A percentile compares a stretch with the other conserved stretches of the same genome.
Evolutionary conservation across 768 basidiomycete genomes (phyloP).

Genomic region (Trametes gibbosa): DNA sequence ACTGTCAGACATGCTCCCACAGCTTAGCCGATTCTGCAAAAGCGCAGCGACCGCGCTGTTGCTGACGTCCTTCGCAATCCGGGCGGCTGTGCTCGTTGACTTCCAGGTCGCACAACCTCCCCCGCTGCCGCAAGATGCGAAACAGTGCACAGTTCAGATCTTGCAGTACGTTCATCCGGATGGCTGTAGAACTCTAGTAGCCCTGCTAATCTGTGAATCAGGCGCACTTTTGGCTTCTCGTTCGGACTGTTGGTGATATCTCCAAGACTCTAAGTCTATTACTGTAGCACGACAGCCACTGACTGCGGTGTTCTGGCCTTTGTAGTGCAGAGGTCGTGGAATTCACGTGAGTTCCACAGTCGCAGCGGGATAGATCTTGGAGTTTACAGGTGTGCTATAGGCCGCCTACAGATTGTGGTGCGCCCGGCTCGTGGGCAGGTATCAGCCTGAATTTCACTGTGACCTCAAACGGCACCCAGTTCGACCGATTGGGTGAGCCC

Average conservation of each 20-base stretch:
- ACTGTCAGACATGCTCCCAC: neutral
- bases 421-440: constrained; percentile 69
- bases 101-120: constrained; percentile 78
- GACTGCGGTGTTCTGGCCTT: neutral
- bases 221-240: constrained; percentile 71
- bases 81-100: constrained; percentile 37
- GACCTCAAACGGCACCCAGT: constrained; percentile 76
- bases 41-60: neutral
- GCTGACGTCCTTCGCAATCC: constrained; percentile 1
- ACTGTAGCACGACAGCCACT: neutral
- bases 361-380: neutral
- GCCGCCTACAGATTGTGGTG: constrained; percentile 71
- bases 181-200: neutral
- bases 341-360: constrained; percentile 44
- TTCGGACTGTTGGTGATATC: constrained; percentile 53
- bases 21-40: neutral
- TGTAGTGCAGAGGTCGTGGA: constrained; percentile 62
- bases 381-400: constrained; percentile 33
- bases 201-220: no score
- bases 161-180: constrained; percentile 46
- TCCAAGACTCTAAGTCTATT: neutral
- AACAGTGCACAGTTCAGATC: constrained; percentile 63
- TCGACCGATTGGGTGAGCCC: constrained; percentile 45
- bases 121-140: constrained; percentile 55
- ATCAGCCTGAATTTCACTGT: constrained; percentile 76